Evolutionary conservation across 2,329 filamentous ascomycete genomes (phyloP), one percentile per base, ranked within the genome.

Genomic region (Penicillium vulpinum): DNA sequence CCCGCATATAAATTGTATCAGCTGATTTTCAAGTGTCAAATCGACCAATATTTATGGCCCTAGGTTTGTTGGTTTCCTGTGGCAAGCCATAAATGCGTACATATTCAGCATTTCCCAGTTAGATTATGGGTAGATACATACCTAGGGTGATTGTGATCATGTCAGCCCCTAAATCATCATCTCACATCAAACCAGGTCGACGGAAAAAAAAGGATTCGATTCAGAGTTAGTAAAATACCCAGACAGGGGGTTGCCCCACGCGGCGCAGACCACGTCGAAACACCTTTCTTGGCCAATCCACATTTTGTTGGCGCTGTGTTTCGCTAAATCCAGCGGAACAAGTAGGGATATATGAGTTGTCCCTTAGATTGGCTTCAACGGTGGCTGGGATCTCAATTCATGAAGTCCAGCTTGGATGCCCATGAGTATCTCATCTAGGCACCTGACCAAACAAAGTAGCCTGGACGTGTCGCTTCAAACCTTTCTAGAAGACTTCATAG

Each of bases 1-100:
- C 59, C 57, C 62, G 64, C 64, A 66, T 56, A 35, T 35, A 24
- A 41, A 31, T 57, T 51, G 43, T 50, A 63, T 67, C 64, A 67
- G 59, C 64, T 67, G 64, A 67, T 40, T 40, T 62, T 45, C 29
- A 36, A 54, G 39, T 43, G 22, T 43, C 51, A 22, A 46, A 46
- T 49, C 41, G 31, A 57, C 39, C 22, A 47, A 54, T 54, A 51
- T 18, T 29, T 11, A 28, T 2, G 22, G 21, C n/a, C n/a, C 29
- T 38, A 18, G 13, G n/a, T 31, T 21, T 22, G 18, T 22, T 36
- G 22, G 28, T n/a, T 40, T 15, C 10, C 11, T 31, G 6, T 7
- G n/a, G 15, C 1, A 41, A 2, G 38, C 16, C 26, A 16, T n/a
- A n/a, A n/a, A n/a, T 43, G 21, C 1, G 4, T 29, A n/a, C n/a